These are phyloP conservation scores for Polytrichum formosum DNA, from an alignment of 225 moss, liverwort and hornwort species.

Conservation along the genomic window DNA sequence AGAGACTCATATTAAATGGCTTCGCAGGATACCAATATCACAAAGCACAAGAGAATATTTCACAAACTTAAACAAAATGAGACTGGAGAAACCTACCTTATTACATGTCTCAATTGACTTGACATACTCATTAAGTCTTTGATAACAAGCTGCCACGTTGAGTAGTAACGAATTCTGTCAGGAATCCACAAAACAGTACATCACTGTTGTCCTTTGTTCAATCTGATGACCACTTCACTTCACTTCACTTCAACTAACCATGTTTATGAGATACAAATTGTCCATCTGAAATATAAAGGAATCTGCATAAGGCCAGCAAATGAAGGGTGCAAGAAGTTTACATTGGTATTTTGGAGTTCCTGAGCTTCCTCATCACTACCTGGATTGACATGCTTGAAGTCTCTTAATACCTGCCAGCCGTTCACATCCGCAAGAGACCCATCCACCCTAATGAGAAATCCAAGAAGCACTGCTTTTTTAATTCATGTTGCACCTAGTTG, in stretches of 20 bases:
- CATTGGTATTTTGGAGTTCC: slow-evolving; percentile 69
- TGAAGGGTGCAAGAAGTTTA: slow-evolving; percentile 16
- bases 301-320: background rate
- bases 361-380: slow-evolving; percentile 75
- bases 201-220: too few relatives aligned
- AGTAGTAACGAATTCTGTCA: slow-evolving; percentile 79
- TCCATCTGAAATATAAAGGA: background rate
- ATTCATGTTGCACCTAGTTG: too few relatives aligned
- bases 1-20: too few relatives aligned
- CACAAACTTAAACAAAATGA: too few relatives aligned
- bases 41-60: too few relatives aligned
- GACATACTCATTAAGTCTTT: slow-evolving; percentile 64
- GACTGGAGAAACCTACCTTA: slow-evolving; percentile 49
- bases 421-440: background rate
- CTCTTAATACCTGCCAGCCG: slow-evolving; percentile 73
- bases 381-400: slow-evolving; percentile 96
- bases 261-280: too few relatives aligned
- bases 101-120: slow-evolving; percentile 86
- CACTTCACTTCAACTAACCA: too few relatives aligned
- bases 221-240: too few relatives aligned
- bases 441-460: background rate
- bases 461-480: too few relatives aligned
- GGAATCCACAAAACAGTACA: background rate
- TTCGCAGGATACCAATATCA: too few relatives aligned
- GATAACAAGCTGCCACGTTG: slow-evolving; percentile 87